Percentiles rank a stretch among this genome's conserved stretches.
Conservation (phyloP, 176 grass and related monocot genomes). For the Juncus inflexus region DNA sequence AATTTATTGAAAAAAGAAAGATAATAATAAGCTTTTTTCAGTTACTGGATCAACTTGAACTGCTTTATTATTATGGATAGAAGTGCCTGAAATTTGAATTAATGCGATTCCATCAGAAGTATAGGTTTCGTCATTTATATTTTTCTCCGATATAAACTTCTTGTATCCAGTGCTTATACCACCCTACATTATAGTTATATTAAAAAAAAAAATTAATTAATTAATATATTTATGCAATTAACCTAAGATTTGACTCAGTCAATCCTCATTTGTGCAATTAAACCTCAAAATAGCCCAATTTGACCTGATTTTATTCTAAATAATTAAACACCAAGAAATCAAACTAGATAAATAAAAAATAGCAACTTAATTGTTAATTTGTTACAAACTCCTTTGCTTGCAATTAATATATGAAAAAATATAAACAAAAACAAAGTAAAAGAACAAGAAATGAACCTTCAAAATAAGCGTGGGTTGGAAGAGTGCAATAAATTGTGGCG, state of each 20-base stretch:
- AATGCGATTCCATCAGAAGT: slow-evolving; percentile 57
- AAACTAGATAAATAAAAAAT: background rate
- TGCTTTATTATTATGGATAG: slow-evolving; percentile 72
- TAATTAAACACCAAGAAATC: no score
- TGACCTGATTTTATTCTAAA: background rate
- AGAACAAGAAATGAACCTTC: slow-evolving; percentile 41
- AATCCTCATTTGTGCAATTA: background rate
- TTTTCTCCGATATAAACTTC: slow-evolving; percentile 51
- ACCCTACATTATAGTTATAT: slow-evolving; percentile 42
- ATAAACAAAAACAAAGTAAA: background rate
- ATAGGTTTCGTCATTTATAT: slow-evolving; percentile 75
- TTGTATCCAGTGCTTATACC: slow-evolving; percentile 78
- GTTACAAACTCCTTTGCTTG: background rate
- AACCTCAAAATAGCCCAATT: no score
- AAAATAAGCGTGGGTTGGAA: slow-evolving; percentile 92
- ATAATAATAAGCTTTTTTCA: no score
- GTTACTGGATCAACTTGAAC: slow-evolving; percentile 86
- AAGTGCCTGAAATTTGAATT: slow-evolving; percentile 64
- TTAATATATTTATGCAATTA: background rate
- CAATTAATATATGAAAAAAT: no score
- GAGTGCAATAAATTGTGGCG: slow-evolving; percentile 78
- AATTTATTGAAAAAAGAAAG: background rate
- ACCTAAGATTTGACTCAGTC: background rate
- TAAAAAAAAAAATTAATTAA: background rate
- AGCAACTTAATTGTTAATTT: background rate